Evolutionary conservation across 1,284 basidiomycete genomes (phyloP), one percentile per base, ranked within the genome.

Genomic region (Schizopora paradoxa): DNA sequence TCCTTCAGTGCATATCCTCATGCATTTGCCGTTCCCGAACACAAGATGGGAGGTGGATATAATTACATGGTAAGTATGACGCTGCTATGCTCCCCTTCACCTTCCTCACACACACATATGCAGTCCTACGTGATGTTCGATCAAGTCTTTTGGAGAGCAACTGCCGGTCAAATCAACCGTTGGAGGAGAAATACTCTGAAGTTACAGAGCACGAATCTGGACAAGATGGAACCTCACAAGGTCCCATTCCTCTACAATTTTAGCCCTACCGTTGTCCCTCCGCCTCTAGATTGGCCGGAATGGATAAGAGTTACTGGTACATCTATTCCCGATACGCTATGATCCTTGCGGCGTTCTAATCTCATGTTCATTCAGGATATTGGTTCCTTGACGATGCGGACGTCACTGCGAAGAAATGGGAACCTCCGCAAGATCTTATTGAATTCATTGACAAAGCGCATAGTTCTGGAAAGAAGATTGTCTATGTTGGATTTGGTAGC

Each of bases 231-330:
- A 59, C 90, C 88, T 41, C 91, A 97, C 69, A 94, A 92, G 67
- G 90, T 95, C 34, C 95, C 95, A 1, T 98, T 99, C 72, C 67
- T 99, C 41, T 99, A 99, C 68, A 98, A 97, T 64, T 98, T 98
- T 62, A 94, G 90, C 59, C 88, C 92, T 0, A 76, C 78, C 6
- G 73, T 92, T 19, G 89, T 95, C 7, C 92, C 92, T 6, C 87
- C 83, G 16, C 93, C 93, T 4, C 66, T 96, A 44, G 95, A 99
- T 63, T 99, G 95, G 95, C 91, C 91, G 5, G 95, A 98, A 63
- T 97, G 94, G 91, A 96, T 98, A 52, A 86, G 91, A 43, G 83
- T 97, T 1, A 95, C 92, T 43, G 94, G 89, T 85, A 56, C 52
- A 61, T 43, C 52, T 56, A 50, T 59, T 45, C 48, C 57, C 18